A percentile compares a stretch with the other conserved stretches of the same genome.
These are phyloP conservation scores for Nosema bombycis DNA, from an alignment of 371 early-diverging fungal genomes.

Conservation along the genomic window DNA sequence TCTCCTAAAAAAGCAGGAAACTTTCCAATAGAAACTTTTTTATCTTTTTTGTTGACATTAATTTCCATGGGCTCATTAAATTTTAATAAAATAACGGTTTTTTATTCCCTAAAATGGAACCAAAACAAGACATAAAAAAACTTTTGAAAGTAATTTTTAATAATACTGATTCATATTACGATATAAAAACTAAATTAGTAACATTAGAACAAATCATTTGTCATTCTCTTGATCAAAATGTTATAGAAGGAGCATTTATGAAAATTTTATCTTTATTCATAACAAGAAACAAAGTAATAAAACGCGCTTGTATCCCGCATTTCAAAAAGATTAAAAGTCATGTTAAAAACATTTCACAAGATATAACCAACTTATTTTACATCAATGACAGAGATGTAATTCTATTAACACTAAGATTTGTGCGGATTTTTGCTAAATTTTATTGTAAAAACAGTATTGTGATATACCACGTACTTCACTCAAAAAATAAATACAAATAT, in stretches of 20 bases:
- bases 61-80: conserved; percentile 25
- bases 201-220: conserved; percentile 15
- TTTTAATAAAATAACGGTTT: background rate
- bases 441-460: conserved; percentile 26
- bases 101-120: conserved; percentile 7
- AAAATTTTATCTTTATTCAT: conserved; percentile 28
- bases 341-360: conserved; percentile 17
- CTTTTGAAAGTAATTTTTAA: conserved; percentile 24
- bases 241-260: conserved; percentile 13
- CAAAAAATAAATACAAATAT: conserved; percentile 19
- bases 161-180: conserved; percentile 10
- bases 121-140: conserved; percentile 13
- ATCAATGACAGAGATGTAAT: conserved; percentile 24
- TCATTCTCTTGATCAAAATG: conserved; percentile 5
- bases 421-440: conserved; percentile 31
- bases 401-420: conserved; percentile 18
- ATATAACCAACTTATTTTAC: conserved; percentile 37
- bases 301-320: conserved; percentile 4
- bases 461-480: conserved; percentile 14
- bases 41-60: conserved; percentile 38
- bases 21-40: conserved; percentile 57
- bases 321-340: conserved; percentile 21
- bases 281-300: conserved; percentile 22
- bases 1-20: conserved; percentile 57
- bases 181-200: conserved; percentile 16